A percentile compares a stretch with the other conserved stretches of the same genome.
Evolutionary conservation across 345 rosid genomes (phyloP).

Genomic region (Xanthoceras sorbifolium): DNA sequence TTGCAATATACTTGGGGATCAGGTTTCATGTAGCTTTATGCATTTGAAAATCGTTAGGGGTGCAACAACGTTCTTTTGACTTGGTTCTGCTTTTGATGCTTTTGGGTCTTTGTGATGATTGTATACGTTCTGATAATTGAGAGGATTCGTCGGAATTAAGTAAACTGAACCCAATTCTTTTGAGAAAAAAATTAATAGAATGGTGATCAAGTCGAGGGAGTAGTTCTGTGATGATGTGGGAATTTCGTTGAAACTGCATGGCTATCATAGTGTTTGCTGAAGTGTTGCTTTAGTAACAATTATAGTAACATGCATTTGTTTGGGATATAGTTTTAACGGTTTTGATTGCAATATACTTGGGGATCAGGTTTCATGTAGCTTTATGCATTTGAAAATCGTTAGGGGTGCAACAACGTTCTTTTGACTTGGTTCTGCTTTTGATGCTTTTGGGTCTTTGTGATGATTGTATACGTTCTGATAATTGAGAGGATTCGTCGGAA

Average conservation of each 20-base stretch:
- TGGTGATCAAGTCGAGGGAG: neutral
- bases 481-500: neutral
- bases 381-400: neutral
- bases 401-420: too few species aligned
- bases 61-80: too few species aligned
- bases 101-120: neutral
- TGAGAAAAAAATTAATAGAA: neutral
- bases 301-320: neutral
- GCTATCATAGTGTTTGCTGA: too few species aligned
- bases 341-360: neutral
- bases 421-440: neutral
- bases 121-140: neutral
- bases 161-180: too few species aligned
- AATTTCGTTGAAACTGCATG: neutral
- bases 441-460: neutral
- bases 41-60: too few species aligned
- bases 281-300: neutral
- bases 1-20: too few species aligned
- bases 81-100: neutral
- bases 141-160: neutral
- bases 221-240: neutral
- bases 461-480: neutral
- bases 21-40: too few species aligned
- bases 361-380: neutral
- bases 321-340: neutral